Base-by-base conservation (phyloP, 2,329 filamentous ascomycete species). In the Ambrosiella beaveri region DNA sequence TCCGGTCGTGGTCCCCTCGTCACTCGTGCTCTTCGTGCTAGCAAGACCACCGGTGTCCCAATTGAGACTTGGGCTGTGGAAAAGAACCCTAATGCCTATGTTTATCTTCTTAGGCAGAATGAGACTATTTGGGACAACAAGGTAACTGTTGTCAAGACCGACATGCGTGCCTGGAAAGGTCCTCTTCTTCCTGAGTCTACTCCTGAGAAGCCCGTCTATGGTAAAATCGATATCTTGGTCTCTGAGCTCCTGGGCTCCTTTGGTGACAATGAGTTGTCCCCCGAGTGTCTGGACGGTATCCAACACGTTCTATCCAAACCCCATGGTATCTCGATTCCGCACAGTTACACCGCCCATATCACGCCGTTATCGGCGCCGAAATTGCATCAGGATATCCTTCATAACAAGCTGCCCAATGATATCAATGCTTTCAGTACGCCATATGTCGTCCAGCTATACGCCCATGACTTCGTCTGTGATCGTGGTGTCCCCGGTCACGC, bases 51-150 rank as follows among this genome's bases (percentile, higher is more conserved):
- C 1, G 84, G 84, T 1, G 84, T 96, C 2, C 75, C 81, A 17
- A 85, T 97, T 55, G 83, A 90, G 64, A 78, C 94, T 51, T 97
- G 89, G 82, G 93, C 88, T 0, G 81, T 98, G 2, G 93, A 98
- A 71, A 98, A 98, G 77, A 98, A 98, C 70, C 93, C 88, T 3
- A 97, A 98, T 66, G 93, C 93, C 0, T 97, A 91, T 67, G 90
- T 98, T 6, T 83, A 96, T 63, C 79, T 98, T 1, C 82, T 95
- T 62, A 79, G 87, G 27, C 88, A 94, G 66, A 97, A 97, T 66
- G 76, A 84, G 62, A 80, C 77, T 15, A 76, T 82, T n/a, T 98
- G 93, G 93, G 77, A 75, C 59, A 81, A 83, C 19, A 78, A 78
- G 57, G 91, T 96, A 17, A 90, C 84, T 1, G 80, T 98, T 38